These are phyloP conservation scores for Chalara sp. DNA, from an alignment of 2,329 filamentous ascomycete genomes.

Conservation along the genomic window DNA sequence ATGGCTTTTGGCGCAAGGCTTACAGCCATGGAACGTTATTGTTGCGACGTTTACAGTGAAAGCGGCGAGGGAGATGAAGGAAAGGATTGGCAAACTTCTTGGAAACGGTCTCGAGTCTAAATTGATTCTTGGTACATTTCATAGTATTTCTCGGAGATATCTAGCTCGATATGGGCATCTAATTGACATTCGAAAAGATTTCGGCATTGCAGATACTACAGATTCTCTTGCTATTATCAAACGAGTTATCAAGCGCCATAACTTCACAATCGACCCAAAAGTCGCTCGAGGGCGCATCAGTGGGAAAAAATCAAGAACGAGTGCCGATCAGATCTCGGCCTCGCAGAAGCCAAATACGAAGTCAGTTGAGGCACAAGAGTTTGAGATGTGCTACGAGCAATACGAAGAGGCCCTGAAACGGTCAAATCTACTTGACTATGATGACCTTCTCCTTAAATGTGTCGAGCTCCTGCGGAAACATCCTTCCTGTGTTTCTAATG, in stretches of 20 bases:
- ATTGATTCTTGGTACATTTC: slow-evolving; percentile 86
- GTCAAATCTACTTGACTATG: slow-evolving; percentile 86
- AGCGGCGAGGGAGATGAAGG: slow-evolving; percentile 88
- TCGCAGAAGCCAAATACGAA: slow-evolving; percentile 8
- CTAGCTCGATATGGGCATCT: slow-evolving; percentile 75
- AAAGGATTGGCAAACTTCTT: slow-evolving; percentile 75
- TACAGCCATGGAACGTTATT: slow-evolving; percentile 79
- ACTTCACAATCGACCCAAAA: slow-evolving; percentile 61
- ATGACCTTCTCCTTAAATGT: slow-evolving; percentile 82
- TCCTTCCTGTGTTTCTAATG: slow-evolving; percentile 78
- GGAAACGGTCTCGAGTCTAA: slow-evolving; percentile 68
- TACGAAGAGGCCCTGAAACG: slow-evolving; percentile 71
- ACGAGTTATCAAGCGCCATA: slow-evolving; percentile 72
- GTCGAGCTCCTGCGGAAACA: slow-evolving; percentile 68
- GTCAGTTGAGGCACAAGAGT: slow-evolving; percentile 52
- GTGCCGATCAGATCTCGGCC: slow-evolving; percentile 27
- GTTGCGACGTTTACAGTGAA: slow-evolving; percentile 98
- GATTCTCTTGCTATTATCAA: slow-evolving; percentile 76
- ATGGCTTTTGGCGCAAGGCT: slow-evolving; percentile 70
- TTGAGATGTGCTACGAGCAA: slow-evolving; percentile 63
- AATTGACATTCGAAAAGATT: slow-evolving; percentile 76
- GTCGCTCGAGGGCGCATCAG: slow-evolving; percentile 71
- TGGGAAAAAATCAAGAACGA: slow-evolving; percentile 53
- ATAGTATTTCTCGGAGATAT: slow-evolving; percentile 85
- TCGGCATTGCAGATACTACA: slow-evolving; percentile 81